These are phyloP conservation scores for Suillus bovinus DNA, from an alignment of 768 basidiomycete genomes.

Conservation along the genomic window DNA sequence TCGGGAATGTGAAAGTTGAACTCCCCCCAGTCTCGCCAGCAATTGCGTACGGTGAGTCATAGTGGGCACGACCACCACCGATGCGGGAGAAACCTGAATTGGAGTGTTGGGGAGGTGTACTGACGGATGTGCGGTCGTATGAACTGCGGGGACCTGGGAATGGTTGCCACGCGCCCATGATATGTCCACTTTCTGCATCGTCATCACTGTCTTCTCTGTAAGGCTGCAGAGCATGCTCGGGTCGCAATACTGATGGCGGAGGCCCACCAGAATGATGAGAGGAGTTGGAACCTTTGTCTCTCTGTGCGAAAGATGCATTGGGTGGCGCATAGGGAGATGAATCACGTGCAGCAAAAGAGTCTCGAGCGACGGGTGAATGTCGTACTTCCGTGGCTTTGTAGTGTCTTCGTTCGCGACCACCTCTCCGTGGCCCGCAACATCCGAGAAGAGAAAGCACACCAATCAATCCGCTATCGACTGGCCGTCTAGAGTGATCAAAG, in stretches of 20 bases:
- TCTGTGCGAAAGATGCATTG: slow-evolving; percentile 29
- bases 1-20: slow-evolving; percentile 69
- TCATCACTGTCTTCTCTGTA: slow-evolving; percentile 81
- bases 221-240: slow-evolving; percentile 75
- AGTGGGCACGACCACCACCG: slow-evolving; percentile 85
- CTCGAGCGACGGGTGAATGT: slow-evolving; percentile 15
- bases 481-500: slow-evolving; percentile 81
- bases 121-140: slow-evolving; percentile 27
- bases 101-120: slow-evolving; percentile 29
- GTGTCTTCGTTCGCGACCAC: slow-evolving; percentile 24
- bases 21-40: slow-evolving; percentile 37
- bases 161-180: slow-evolving; percentile 95
- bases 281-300: slow-evolving; percentile 30
- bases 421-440: slow-evolving; percentile 55
- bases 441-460: slow-evolving; percentile 78
- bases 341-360: slow-evolving; percentile 35
- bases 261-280: slow-evolving; percentile 48
- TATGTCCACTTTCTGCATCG: slow-evolving; percentile 66
- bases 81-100: slow-evolving; percentile 81
- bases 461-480: slow-evolving; percentile 83
- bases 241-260: slow-evolving; percentile 72
- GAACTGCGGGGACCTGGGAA: slow-evolving; percentile 43
- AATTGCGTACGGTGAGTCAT: slow-evolving; percentile 84
- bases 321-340: slow-evolving; percentile 54
- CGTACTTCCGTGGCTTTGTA: slow-evolving; percentile 26